Conservation (phyloP, 78 protist genomes). For the Anaeramoeba flamelloides region DNA sequence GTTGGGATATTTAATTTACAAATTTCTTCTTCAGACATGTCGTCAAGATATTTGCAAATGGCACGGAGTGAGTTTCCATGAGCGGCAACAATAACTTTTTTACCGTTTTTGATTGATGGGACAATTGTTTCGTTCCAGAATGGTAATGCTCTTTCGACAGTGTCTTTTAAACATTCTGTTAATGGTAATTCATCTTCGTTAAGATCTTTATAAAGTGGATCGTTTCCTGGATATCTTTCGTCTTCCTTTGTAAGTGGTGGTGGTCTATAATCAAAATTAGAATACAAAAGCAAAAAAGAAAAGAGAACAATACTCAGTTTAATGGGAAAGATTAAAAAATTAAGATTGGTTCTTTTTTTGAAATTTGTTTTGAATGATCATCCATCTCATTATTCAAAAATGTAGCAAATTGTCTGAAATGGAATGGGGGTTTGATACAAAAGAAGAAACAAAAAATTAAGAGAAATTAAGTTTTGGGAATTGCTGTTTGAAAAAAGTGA, state of each 20-base stretch:
- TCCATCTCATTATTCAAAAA: too few relatives aligned
- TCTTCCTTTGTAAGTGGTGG: conserved; percentile 42
- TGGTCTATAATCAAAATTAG: conserved; percentile 61
- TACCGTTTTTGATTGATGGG: conserved; percentile 15
- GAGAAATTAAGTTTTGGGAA: too few relatives aligned
- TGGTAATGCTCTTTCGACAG: conserved; percentile 7
- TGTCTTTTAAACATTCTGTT: conserved; percentile 32
- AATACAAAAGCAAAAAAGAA: too few relatives aligned
- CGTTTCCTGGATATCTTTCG: conserved; percentile 40
- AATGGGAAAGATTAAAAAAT: too few relatives aligned
- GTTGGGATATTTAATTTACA: conserved; percentile 23
- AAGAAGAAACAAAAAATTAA: too few relatives aligned
- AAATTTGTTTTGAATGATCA: too few relatives aligned
- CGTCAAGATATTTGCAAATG: conserved; percentile 21
- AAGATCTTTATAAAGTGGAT: conserved; percentile 31
- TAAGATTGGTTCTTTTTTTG: too few relatives aligned
- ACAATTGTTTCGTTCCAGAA: conserved; percentile 15
- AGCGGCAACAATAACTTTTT: conserved; percentile 2
- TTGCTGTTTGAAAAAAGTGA: too few relatives aligned
- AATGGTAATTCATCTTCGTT: conserved; percentile 18
- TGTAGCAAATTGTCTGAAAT: too few relatives aligned
- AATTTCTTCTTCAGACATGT: conserved; percentile 19
- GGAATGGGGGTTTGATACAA: too few relatives aligned
- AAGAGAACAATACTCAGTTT: too few relatives aligned
- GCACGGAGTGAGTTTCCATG: conserved; percentile 28